These are phyloP conservation scores for Thermomucor indicae-seudaticae DNA, from an alignment of 371 early-diverging fungal species.

Conservation along the genomic window DNA sequence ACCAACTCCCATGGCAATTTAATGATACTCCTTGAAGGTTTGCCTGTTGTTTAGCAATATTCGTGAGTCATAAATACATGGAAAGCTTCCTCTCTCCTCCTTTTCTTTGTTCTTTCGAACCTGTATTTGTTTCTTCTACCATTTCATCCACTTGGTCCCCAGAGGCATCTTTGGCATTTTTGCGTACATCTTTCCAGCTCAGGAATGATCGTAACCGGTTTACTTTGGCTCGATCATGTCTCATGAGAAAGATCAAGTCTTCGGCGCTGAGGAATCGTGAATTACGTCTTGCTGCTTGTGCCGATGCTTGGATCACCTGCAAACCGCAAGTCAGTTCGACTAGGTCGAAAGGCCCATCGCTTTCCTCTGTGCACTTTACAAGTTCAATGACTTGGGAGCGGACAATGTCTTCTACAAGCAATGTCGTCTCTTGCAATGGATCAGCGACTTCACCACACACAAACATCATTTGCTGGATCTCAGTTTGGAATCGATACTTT, in stretches of 20 bases:
- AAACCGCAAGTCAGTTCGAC: not conserved
- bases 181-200: constrained; percentile 95
- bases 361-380: constrained; percentile 40
- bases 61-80: no score
- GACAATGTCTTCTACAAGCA: constrained; percentile 91
- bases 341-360: not conserved
- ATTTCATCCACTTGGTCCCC: constrained; percentile 69
- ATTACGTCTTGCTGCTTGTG: constrained; percentile 79
- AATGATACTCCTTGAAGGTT: constrained; percentile 69
- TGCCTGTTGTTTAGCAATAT: constrained; percentile 24
- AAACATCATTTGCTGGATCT: constrained; percentile 98
- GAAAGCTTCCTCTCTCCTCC: no score
- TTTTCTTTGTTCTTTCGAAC: constrained; percentile 11
- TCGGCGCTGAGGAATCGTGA: constrained; percentile 85
- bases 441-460: constrained; percentile 94
- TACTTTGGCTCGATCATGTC: constrained; percentile 91
- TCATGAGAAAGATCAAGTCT: constrained; percentile 94
- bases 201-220: constrained; percentile 87
- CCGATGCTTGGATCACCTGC: constrained; percentile 83
- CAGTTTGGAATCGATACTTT: constrained; percentile 51
- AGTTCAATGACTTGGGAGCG: constrained; percentile 94
- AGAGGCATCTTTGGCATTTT: constrained; percentile 76
- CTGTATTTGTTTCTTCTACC: constrained; percentile 65
- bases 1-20: constrained; percentile 91
- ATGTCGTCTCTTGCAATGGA: constrained; percentile 82